Conservation (phyloP, 192 early-diverging fungal species). For the Coemansia sp. region DNA sequence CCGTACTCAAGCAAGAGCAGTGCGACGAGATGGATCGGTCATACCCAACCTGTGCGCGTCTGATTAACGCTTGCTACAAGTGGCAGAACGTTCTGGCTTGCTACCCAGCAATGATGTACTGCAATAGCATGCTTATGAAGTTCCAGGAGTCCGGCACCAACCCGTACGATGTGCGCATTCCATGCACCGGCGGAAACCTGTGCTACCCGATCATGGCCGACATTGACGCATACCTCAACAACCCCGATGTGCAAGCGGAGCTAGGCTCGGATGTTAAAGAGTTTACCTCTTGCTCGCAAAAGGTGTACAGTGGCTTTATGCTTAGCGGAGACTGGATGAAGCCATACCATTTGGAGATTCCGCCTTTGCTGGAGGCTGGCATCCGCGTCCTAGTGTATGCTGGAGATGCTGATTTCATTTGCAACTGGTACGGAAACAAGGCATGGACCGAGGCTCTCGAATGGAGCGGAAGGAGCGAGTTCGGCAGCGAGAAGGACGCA, state of each 20-base stretch:
- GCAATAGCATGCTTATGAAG: slow-evolving; percentile 75
- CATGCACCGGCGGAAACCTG: slow-evolving; percentile 76
- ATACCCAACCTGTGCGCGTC: slow-evolving; percentile 67
- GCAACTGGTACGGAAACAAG: slow-evolving; percentile 89
- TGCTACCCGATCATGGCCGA: slow-evolving; percentile 83
- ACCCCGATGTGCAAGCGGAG: slow-evolving; percentile 63
- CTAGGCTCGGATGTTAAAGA: slow-evolving; percentile 70
- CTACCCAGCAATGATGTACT: slow-evolving; percentile 79
- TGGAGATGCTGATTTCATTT: slow-evolving; percentile 92
- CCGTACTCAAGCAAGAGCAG: slow-evolving; percentile 67
- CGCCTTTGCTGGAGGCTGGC: slow-evolving; percentile 70
- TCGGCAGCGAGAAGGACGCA: slow-evolving; percentile 62
- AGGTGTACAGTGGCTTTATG: slow-evolving; percentile 74
- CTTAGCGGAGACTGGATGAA: slow-evolving; percentile 87
- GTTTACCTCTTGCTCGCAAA: slow-evolving; percentile 80
- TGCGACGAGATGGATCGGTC: slow-evolving; percentile 72
- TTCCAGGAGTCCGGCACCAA: slow-evolving; percentile 83
- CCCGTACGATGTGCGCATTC: slow-evolving; percentile 88
- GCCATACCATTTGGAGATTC: slow-evolving; percentile 66
- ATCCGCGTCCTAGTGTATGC: slow-evolving; percentile 85
- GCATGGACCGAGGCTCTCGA: slow-evolving; percentile 80
- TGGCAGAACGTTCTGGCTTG: slow-evolving; percentile 72
- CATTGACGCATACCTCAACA: slow-evolving; percentile 79
- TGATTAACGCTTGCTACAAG: slow-evolving; percentile 84
- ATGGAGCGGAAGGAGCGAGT: slow-evolving; percentile 74